Percentiles rank a stretch among this genome's conserved stretches.
phyloP scores from a whole-genome alignment of 768 basidiomycete species.

The Auriscalpium orientale region DNA sequence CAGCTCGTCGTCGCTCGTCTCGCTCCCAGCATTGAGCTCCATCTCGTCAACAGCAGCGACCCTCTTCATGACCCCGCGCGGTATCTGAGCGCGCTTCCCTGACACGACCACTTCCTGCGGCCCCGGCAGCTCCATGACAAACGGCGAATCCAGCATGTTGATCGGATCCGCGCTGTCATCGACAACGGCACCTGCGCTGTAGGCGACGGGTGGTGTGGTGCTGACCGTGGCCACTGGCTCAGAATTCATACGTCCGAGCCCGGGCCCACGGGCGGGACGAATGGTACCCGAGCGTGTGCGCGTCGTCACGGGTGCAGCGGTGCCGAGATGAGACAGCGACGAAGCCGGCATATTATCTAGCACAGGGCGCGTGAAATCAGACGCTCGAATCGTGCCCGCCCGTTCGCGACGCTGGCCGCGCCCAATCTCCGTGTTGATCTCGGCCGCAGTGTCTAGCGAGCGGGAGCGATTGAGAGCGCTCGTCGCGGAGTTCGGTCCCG shows the following conservation, averaged over 20 bases:
- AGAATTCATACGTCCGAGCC: background rate
- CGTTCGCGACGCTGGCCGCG: slow-evolving; percentile 5
- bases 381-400: slow-evolving; percentile 16
- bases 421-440: too few species aligned
- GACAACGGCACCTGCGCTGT: slow-evolving; percentile 14
- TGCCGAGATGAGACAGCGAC: background rate
- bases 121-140: background rate
- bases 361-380: slow-evolving; percentile 6
- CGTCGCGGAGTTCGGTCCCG: background rate
- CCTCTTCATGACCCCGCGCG: background rate
- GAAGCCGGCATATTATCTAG: background rate
- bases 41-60: background rate
- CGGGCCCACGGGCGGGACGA: slow-evolving; percentile 8
- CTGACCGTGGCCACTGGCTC: background rate
- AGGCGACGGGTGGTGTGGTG: slow-evolving; percentile 6
- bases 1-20: slow-evolving; percentile 12
- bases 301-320: slow-evolving; percentile 5
- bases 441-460: slow-evolving; percentile 7
- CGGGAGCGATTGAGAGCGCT: slow-evolving; percentile 1
- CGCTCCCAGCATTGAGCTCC: background rate
- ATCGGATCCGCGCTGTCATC: background rate
- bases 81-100: background rate
- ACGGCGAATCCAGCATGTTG: background rate
- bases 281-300: slow-evolving; percentile 17
- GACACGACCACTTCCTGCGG: background rate